A percentile compares a stretch with the other conserved stretches of the same genome.
Evolutionary conservation across 2,329 filamentous ascomycete species (phyloP).

Genomic region (Septoria petroselini): DNA sequence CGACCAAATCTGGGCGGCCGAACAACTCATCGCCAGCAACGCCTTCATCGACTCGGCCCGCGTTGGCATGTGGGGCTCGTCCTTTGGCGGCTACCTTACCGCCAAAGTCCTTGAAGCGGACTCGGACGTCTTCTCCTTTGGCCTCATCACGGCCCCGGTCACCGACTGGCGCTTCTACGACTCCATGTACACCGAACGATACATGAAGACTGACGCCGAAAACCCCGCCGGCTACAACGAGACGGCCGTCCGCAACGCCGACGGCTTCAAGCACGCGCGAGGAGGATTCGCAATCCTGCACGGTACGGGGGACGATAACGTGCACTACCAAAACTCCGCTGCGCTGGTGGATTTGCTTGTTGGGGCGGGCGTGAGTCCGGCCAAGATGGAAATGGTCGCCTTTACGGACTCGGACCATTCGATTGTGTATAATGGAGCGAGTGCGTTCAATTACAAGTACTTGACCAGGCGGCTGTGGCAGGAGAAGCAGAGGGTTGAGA

Average conservation of each 20-base stretch:
- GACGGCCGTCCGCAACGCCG: slow-evolving; percentile 56
- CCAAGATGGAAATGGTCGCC: slow-evolving; percentile 61
- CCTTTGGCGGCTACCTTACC: slow-evolving; percentile 64
- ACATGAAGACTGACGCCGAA: slow-evolving; percentile 61
- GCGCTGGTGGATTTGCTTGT: slow-evolving; percentile 62
- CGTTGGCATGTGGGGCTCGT: slow-evolving; percentile 68
- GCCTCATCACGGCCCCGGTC: slow-evolving; percentile 63
- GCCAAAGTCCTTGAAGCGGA: slow-evolving; percentile 64
- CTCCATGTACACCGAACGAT: slow-evolving; percentile 68
- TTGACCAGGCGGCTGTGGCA: slow-evolving; percentile 59
- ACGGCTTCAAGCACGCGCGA: slow-evolving; percentile 60
- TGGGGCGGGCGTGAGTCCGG: slow-evolving; percentile 55
- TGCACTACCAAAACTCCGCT: slow-evolving; percentile 66
- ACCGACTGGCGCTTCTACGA: slow-evolving; percentile 70
- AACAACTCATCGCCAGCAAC: slow-evolving; percentile 51
- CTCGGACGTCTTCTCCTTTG: slow-evolving; percentile 60
- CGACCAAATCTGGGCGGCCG: slow-evolving; percentile 66
- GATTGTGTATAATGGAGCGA: slow-evolving; percentile 58
- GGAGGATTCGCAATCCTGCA: slow-evolving; percentile 63
- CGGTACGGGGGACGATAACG: slow-evolving; percentile 67
- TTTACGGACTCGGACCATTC: slow-evolving; percentile 65
- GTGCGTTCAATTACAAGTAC: slow-evolving; percentile 59
- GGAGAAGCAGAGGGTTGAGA: slow-evolving; percentile 59
- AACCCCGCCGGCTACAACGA: slow-evolving; percentile 61
- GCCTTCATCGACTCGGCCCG: slow-evolving; percentile 57